Percentiles rank a stretch among this genome's conserved stretches.
These are phyloP conservation scores for Musa troglodytarum DNA, from an alignment of 176 grass and related monocot genomes.

Conservation along the genomic window DNA sequence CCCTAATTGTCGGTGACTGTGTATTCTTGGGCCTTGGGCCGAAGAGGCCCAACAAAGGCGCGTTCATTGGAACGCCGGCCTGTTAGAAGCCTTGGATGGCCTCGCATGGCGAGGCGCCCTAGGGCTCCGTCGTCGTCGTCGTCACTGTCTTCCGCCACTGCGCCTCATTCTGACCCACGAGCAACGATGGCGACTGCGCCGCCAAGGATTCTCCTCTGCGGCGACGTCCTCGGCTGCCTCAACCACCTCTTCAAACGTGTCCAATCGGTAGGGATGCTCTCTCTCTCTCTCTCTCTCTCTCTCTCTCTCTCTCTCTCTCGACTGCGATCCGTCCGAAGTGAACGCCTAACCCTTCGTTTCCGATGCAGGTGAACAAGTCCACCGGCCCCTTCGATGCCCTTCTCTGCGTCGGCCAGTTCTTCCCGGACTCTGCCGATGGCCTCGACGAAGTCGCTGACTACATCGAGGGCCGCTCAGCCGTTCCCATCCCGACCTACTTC, in stretches of 20 bases:
- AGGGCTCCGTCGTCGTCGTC: neutral
- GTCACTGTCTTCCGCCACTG: neutral
- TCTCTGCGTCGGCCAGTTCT: constrained; percentile 87
- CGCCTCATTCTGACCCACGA: neutral
- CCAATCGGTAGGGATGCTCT: constrained; percentile 29
- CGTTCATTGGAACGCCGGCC: too few species aligned
- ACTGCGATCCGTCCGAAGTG: neutral
- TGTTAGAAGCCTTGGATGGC: too few species aligned
- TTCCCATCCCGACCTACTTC: constrained; percentile 92
- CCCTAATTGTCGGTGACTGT: too few species aligned
- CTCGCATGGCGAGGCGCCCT: too few species aligned
- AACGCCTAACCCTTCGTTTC: constrained; percentile 10
- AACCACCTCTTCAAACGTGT: constrained; percentile 90
- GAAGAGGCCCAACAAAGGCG: too few species aligned
- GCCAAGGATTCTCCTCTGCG: constrained; percentile 72
- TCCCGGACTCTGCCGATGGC: constrained; percentile 32
- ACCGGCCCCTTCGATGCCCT: constrained; percentile 79
- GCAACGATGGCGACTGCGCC: constrained; percentile 21
- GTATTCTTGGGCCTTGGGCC: too few species aligned
- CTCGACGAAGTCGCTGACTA: constrained; percentile 54
- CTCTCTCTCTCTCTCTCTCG: neutral
- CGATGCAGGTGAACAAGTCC: constrained; percentile 65
- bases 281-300: too few species aligned
- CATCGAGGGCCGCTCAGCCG: constrained; percentile 52
- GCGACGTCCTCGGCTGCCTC: constrained; percentile 60